Base-by-base conservation (phyloP, 768 basidiomycete species). In the Rhodotorula paludigena region DNA sequence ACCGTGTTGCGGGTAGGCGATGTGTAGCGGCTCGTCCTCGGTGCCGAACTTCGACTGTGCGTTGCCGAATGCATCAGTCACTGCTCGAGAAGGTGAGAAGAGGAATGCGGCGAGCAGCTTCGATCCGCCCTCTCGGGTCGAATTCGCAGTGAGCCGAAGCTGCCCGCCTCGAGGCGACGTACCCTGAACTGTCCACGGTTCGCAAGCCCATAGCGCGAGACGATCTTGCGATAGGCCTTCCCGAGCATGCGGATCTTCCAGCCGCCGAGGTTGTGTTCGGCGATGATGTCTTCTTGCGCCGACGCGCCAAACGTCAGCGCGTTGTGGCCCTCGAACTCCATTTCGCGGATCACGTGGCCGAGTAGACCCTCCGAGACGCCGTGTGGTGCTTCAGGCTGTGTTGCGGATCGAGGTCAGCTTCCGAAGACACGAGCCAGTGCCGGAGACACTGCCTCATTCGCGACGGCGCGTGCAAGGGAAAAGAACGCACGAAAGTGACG, bases 361-460 rank as follows among this genome's bases (percentile, higher is more conserved):
- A 72, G 57, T 16, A 72, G 61, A 3, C 42, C 63, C 52, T 72
- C 71, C 14, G 66, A 65, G 20, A 57, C 58, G 41, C 71, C 71
- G 47, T 30, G 28, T 41, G 71, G 66, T 1, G 70, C 70, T 5
- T 67, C 56, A 38, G 70, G 70, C 64, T 71, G 65, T 16, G 7
- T 38, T 3, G 44, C 9, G 45, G n/a, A 36, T 51, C 35, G 28
- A 28, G 49, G 36, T 44, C 7, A 35, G 49, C 20, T 0, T 18
- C n/a, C 23, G 12, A n/a, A 33, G 28, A 14, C 7, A n/a, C n/a
- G n/a, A n/a, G n/a, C n/a, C n/a, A n/a, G n/a, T n/a, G n/a, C n/a
- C n/a, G n/a, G n/a, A n/a, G n/a, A n/a, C n/a, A n/a, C n/a, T n/a
- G n/a, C n/a, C n/a, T n/a, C n/a, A n/a, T n/a, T n/a, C n/a, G n/a